Conservation (phyloP, 495 filamentous ascomycete genomes). For the Penicillium flavigenum region DNA sequence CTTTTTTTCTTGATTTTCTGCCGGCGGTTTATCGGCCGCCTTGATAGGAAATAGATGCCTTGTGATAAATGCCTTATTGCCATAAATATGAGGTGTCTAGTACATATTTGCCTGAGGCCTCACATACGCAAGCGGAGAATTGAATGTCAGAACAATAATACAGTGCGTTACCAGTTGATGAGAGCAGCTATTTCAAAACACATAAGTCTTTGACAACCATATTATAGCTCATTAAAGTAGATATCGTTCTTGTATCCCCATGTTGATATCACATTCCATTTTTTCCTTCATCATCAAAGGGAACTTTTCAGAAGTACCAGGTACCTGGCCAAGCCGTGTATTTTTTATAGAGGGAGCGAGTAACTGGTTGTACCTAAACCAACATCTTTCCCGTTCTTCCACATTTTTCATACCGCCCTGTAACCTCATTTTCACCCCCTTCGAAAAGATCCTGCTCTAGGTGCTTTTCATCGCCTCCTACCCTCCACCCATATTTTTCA, state of each 20-base stretch:
- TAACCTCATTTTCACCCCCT: conserved; percentile 37
- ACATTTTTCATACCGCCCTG: conserved; percentile 30
- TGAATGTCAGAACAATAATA: conserved; percentile 7
- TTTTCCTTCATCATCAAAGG: neutral
- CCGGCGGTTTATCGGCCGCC: conserved; percentile 24
- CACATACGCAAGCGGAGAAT: conserved; percentile 17
- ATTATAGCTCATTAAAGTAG: conserved; percentile 5
- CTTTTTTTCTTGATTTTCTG: conserved; percentile 31
- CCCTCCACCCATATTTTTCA: conserved; percentile 56
- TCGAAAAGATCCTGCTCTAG: conserved; percentile 41
- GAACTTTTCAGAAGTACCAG: conserved; percentile 10
- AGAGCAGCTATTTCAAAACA: conserved; percentile 1
- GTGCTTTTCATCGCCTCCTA: conserved; percentile 42
- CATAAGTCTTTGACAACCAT: conserved; percentile 1
- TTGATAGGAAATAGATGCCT: conserved; percentile 22
- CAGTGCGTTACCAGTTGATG: conserved; percentile 7
- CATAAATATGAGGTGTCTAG: conserved; percentile 2
- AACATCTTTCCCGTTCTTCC: conserved; percentile 12
- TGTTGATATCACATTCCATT: neutral
- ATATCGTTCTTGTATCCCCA: neutral
- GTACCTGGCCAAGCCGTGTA: conserved; percentile 15
- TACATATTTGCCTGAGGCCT: conserved; percentile 17
- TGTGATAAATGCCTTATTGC: neutral
- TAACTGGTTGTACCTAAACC: conserved; percentile 17
- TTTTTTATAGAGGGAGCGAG: conserved; percentile 12